These are phyloP conservation scores for Tetradesmus obliquus DNA, from an alignment of 139 green algal species.

Conservation along the genomic window DNA sequence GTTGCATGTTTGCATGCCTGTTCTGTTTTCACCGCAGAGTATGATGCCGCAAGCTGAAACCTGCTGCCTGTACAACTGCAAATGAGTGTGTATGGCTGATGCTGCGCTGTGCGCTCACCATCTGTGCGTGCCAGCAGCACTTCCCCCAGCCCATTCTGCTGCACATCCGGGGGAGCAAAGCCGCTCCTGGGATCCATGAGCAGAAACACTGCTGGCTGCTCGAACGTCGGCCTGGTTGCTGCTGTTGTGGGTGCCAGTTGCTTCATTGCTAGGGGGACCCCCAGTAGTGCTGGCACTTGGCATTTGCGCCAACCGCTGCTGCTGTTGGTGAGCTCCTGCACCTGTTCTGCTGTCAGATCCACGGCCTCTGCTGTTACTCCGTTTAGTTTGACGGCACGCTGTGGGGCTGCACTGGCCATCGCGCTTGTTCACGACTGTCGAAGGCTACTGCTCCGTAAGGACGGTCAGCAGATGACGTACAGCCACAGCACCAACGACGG, in stretches of 20 bases:
- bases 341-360: background rate
- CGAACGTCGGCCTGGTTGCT: background rate
- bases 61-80: too few relatives aligned
- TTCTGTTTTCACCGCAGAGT: too few relatives aligned
- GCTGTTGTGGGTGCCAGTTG: background rate
- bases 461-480: background rate
- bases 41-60: too few relatives aligned
- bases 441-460: background rate
- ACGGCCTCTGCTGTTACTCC: background rate
- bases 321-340: background rate
- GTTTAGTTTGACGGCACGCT: background rate
- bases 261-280: background rate
- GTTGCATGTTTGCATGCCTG: too few relatives aligned
- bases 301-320: background rate
- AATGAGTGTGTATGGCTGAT: too few relatives aligned
- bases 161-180: background rate
- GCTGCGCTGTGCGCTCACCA: background rate
- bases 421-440: too few relatives aligned
- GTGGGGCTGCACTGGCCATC: background rate
- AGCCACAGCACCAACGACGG: background rate
- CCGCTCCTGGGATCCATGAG: background rate
- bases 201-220: background rate
- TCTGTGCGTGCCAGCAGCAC: background rate
- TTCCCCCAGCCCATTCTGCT: background rate
- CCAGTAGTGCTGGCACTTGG: background rate